phyloP scores from a whole-genome alignment of 495 filamentous ascomycete genomes.

The Hyaloscypha hepaticicola region DNA sequence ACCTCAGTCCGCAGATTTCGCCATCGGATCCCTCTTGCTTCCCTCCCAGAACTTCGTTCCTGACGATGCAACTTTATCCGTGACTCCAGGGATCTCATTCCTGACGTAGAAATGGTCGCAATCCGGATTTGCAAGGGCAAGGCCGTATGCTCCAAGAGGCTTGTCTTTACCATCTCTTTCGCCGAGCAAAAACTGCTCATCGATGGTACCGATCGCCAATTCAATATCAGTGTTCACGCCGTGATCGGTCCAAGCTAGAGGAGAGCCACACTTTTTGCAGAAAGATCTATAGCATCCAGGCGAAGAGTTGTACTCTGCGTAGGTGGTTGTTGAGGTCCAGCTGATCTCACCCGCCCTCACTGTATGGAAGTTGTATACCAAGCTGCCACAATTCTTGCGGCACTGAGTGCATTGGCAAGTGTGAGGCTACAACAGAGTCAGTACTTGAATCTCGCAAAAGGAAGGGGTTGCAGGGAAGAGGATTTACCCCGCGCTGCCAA shows the following conservation, averaged over 20 bases:
- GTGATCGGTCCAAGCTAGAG: slow-evolving; percentile 27
- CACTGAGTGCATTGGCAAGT: slow-evolving; percentile 49
- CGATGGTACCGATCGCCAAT: slow-evolving; percentile 35
- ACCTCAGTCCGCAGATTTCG: not conserved
- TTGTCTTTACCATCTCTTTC: slow-evolving; percentile 17
- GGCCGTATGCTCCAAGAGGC: slow-evolving; percentile 9
- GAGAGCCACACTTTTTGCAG: slow-evolving; percentile 34
- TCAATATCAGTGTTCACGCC: slow-evolving; percentile 26
- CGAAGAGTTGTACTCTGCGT: slow-evolving; percentile 21
- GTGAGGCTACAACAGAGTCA: slow-evolving; percentile 15
- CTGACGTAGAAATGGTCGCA: slow-evolving; percentile 16
- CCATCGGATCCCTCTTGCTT: slow-evolving; percentile 17
- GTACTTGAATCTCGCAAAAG: not conserved
- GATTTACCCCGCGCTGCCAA: slow-evolving; percentile 34
- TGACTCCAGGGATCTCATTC: slow-evolving; percentile 24
- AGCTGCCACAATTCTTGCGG: slow-evolving; percentile 38
- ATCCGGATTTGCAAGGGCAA: slow-evolving; percentile 7
- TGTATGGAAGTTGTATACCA: slow-evolving; percentile 35
- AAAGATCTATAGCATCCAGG: slow-evolving; percentile 26
- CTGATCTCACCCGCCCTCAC: slow-evolving; percentile 32
- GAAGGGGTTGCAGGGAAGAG: not conserved
- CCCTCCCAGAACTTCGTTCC: slow-evolving; percentile 24
- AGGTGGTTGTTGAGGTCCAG: slow-evolving; percentile 31
- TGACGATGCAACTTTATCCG: slow-evolving; percentile 12
- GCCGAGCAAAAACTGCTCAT: slow-evolving; percentile 38